Conservation (phyloP, 2,329 filamentous ascomycete genomes). For the Fusarium burgessii region DNA sequence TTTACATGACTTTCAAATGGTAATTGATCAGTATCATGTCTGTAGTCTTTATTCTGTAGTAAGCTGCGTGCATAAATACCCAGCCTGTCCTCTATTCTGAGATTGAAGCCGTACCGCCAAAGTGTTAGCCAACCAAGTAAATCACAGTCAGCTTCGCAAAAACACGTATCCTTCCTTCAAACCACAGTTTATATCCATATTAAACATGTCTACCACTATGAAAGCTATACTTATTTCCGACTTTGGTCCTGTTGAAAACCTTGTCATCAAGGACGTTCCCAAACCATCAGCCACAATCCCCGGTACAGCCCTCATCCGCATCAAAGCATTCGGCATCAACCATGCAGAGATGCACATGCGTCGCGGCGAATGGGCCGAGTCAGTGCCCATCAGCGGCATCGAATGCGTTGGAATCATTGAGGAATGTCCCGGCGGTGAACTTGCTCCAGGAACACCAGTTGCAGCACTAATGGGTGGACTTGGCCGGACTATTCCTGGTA, state of each 20-base stretch:
- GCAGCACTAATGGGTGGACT: background rate
- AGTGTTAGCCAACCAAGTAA: too few relatives aligned
- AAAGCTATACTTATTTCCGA: background rate
- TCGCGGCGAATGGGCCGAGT: background rate
- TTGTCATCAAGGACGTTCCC: background rate
- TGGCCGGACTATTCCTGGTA: background rate
- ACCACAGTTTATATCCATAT: background rate
- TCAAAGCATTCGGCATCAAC: background rate
- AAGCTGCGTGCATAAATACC: background rate
- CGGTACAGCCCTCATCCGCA: background rate
- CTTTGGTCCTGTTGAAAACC: background rate
- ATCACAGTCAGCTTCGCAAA: background rate
- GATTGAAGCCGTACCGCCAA: too few relatives aligned
- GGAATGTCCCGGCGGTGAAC: background rate
- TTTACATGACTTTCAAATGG: background rate
- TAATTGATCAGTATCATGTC: background rate
- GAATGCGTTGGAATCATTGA: background rate
- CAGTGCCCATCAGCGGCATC: background rate
- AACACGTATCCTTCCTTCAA: background rate
- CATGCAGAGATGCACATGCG: background rate
- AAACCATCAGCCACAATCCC: background rate
- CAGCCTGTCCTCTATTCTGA: background rate
- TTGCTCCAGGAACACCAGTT: fast-evolving
- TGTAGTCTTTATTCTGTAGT: background rate
- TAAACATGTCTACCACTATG: background rate